Conservation (phyloP, 306 rosid genomes). For the Vigna unguiculata region DNA sequence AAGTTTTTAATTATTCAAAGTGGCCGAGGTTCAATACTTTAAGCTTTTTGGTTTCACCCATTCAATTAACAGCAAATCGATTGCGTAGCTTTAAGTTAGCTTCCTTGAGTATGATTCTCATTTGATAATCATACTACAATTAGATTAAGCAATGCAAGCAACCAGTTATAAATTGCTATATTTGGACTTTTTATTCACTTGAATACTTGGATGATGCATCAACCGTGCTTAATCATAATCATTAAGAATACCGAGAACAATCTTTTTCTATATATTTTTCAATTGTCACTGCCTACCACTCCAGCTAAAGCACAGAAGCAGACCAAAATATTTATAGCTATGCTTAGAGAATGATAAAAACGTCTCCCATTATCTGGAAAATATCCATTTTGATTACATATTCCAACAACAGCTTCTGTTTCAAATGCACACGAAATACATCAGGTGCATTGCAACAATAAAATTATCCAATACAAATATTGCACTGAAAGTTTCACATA, state of each 20-base stretch:
- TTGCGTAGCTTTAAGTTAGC: not conserved
- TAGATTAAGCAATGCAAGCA: slow-evolving; percentile 18
- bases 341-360: not conserved
- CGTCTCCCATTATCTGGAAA: slow-evolving; percentile 28
- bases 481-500: not conserved
- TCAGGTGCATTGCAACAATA: not conserved
- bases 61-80: not conserved
- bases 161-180: slow-evolving; percentile 11
- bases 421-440: slow-evolving; percentile 3
- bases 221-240: slow-evolving; percentile 5
- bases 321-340: not conserved
- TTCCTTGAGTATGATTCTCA: slow-evolving; percentile 21
- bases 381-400: slow-evolving; percentile 6
- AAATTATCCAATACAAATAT: not conserved
- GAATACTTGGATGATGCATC: slow-evolving; percentile 12
- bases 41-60: not conserved
- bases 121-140: slow-evolving; percentile 13
- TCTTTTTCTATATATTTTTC: not conserved
- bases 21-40: not conserved
- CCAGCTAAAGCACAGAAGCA: slow-evolving; percentile 14
- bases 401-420: not conserved
- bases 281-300: slow-evolving; percentile 1
- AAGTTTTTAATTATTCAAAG: not conserved
- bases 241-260: not conserved
- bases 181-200: slow-evolving; percentile 9